Conservation (phyloP, 805 yeast species). For the Wickerhamomyces mucosus region DNA sequence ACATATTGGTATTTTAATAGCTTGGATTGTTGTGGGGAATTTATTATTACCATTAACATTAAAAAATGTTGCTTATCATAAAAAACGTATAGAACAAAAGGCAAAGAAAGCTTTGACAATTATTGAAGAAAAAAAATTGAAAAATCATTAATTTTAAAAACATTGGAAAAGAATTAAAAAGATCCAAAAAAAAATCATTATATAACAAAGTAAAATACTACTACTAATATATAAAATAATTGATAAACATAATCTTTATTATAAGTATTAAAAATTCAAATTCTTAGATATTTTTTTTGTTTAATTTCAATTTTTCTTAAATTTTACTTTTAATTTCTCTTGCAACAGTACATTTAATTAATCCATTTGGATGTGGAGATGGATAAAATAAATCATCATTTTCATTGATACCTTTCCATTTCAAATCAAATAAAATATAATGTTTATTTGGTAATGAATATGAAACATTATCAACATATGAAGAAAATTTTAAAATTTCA, state of each 20-base stretch:
- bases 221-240: too few species aligned
- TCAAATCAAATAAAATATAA: constrained; percentile 69
- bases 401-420: constrained; percentile 82
- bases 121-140: too few species aligned
- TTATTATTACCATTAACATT: constrained; percentile 28
- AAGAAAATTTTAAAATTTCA: constrained; percentile 51
- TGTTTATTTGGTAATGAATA: constrained; percentile 88
- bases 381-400: constrained; percentile 77
- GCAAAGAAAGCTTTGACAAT: too few species aligned
- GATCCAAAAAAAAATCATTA: too few species aligned
- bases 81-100: constrained; percentile 7
- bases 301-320: too few species aligned
- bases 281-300: too few species aligned
- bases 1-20: constrained; percentile 46
- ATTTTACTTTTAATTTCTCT: constrained; percentile 53
- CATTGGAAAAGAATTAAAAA: too few species aligned
- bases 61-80: constrained; percentile 6
- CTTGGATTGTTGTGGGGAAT: constrained; percentile 47
- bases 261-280: too few species aligned
- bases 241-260: too few species aligned
- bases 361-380: constrained; percentile 86
- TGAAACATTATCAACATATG: constrained; percentile 52
- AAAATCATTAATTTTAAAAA: too few species aligned
- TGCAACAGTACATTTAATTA: constrained; percentile 79
- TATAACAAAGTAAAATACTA: too few species aligned